Percentiles rank a stretch among this genome's conserved stretches.
These are phyloP conservation scores for Botrytis fragariae DNA, from an alignment of 2,329 filamentous ascomycete species.

Conservation along the genomic window DNA sequence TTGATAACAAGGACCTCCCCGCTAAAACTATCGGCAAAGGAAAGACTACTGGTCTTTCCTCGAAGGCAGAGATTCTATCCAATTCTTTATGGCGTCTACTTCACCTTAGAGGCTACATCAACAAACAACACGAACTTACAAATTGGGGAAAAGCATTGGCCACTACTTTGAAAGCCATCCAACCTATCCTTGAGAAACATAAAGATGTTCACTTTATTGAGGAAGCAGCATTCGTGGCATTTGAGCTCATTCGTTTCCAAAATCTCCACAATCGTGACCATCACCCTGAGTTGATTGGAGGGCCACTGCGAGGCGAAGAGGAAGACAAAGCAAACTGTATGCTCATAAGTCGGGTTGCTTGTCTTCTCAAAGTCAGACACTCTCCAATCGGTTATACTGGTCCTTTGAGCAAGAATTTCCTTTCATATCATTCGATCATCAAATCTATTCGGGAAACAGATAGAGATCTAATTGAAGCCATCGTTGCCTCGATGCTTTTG, in stretches of 20 bases:
- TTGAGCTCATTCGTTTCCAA: constrained; percentile 79
- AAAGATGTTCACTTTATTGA: constrained; percentile 55
- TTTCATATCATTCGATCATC: constrained; percentile 82
- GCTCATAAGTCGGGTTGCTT: constrained; percentile 82
- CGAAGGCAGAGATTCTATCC: constrained; percentile 66
- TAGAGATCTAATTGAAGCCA: constrained; percentile 80
- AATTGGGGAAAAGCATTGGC: constrained; percentile 79
- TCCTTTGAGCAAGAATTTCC: constrained; percentile 82
- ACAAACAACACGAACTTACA: constrained; percentile 75
- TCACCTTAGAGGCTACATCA: constrained; percentile 81
- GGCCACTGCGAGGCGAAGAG: constrained; percentile 57
- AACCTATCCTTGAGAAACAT: constrained; percentile 48
- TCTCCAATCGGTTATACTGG: constrained; percentile 88
- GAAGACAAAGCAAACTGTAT: constrained; percentile 76
- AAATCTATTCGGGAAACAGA: constrained; percentile 75
- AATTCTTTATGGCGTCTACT: constrained; percentile 87
- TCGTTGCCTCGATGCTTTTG: constrained; percentile 76
- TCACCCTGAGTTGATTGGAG: constrained; percentile 53
- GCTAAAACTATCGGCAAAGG: constrained; percentile 57
- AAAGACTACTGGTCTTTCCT: constrained; percentile 44
- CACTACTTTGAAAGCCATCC: constrained; percentile 62
- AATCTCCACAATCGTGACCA: constrained; percentile 69
- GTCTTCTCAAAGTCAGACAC: constrained; percentile 78
- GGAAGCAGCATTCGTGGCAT: constrained; percentile 76
- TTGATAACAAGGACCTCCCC: constrained; percentile 63